These are phyloP conservation scores for Aspergillus chevalieri DNA, from an alignment of 2,329 filamentous ascomycete species.

Conservation along the genomic window DNA sequence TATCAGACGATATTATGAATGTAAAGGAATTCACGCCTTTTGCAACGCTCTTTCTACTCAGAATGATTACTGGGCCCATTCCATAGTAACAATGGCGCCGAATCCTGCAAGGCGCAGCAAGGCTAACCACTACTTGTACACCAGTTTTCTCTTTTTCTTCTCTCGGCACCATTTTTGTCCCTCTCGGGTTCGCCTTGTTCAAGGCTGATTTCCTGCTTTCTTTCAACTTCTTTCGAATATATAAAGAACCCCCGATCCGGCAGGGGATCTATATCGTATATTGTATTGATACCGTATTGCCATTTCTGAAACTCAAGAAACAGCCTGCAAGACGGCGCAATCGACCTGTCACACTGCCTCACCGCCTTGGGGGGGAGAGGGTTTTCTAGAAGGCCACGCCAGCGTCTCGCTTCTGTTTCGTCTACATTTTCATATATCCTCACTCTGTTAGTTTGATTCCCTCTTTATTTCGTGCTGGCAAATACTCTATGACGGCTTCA, in stretches of 20 bases:
- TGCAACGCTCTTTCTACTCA: too few relatives aligned
- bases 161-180: neutral
- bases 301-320: neutral
- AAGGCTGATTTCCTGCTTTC: neutral
- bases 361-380: neutral
- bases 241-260: neutral
- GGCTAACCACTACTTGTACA: neutral
- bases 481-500: neutral
- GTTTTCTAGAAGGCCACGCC: neutral
- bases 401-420: neutral
- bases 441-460: neutral
- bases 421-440: neutral
- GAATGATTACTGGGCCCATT: neutral
- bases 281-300: neutral
- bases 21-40: too few relatives aligned
- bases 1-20: too few relatives aligned
- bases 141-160: conserved; percentile 6
- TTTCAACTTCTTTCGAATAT: conserved; percentile 1
- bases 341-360: neutral
- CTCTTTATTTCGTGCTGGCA: neutral
- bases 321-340: neutral
- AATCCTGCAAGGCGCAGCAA: neutral
- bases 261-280: neutral
- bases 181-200: neutral
- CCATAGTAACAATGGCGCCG: too few relatives aligned